phyloP scores from a whole-genome alignment of 2,329 filamentous ascomycete genomes.

The Talaromyces sp. region DNA sequence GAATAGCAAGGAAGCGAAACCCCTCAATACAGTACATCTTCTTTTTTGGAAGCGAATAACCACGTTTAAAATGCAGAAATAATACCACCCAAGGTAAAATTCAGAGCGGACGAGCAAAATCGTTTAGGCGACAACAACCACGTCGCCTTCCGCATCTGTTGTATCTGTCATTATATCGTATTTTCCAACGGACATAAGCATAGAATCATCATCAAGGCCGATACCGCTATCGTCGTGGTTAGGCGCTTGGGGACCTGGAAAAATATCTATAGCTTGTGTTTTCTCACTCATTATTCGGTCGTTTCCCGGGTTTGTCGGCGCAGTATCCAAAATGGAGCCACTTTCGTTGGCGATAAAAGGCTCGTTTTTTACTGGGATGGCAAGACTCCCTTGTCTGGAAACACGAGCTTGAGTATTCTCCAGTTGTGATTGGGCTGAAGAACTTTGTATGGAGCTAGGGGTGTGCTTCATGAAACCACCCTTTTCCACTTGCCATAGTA shows the following conservation, averaged over 20 bases:
- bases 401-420: conserved; percentile 21
- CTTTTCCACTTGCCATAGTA: conserved; percentile 81
- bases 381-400: conserved; percentile 24
- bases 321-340: neutral
- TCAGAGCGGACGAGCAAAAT: conserved; percentile 12
- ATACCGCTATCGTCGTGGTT: conserved; percentile 71
- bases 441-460: conserved; percentile 33
- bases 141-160: conserved; percentile 45
- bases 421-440: conserved; percentile 24
- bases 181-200: conserved; percentile 42
- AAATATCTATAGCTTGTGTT: conserved; percentile 36
- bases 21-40: neutral
- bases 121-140: conserved; percentile 41
- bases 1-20: conserved; percentile 4
- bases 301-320: neutral
- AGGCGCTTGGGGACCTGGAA: conserved; percentile 29
- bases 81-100: conserved; percentile 21
- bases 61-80: neutral
- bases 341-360: conserved; percentile 23
- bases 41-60: neutral
- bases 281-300: neutral
- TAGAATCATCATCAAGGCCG: conserved; percentile 55
- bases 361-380: conserved; percentile 39
- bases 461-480: conserved; percentile 74
- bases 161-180: conserved; percentile 47